Conservation (phyloP, 129 eudicot species). For the Escallonia herrerae region DNA sequence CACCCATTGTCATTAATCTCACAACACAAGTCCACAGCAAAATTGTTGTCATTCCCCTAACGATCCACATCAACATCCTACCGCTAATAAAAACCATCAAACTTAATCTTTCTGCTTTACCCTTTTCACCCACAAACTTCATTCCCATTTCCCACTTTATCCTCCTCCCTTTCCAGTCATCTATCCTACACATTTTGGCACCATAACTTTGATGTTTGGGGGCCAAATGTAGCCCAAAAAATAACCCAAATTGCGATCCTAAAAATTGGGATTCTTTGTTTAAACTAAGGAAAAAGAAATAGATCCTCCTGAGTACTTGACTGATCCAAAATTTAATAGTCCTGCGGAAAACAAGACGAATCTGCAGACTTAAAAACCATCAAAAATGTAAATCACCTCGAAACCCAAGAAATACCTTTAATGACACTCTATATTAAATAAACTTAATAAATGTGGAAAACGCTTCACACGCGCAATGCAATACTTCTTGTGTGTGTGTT, state of each 20-base stretch:
- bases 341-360: slow-evolving; percentile 41
- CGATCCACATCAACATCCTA: slow-evolving; percentile 41
- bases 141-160: slow-evolving; percentile 21
- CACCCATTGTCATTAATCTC: slow-evolving; percentile 49
- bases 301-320: slow-evolving; percentile 1
- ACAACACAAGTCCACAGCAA: slow-evolving; percentile 58
- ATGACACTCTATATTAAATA: background rate
- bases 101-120: slow-evolving; percentile 9
- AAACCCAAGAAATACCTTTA: slow-evolving; percentile 4
- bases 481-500: background rate
- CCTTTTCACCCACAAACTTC: slow-evolving; percentile 21
- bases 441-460: slow-evolving; percentile 1
- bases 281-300: no score
- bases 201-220: slow-evolving; percentile 21
- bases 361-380: slow-evolving; percentile 18
- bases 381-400: slow-evolving; percentile 20
- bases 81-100: slow-evolving; percentile 33
- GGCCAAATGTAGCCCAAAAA: slow-evolving; percentile 3
- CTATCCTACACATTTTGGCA: slow-evolving; percentile 39
- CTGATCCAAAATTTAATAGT: slow-evolving; percentile 23
- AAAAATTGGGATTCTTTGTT: background rate
- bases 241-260: background rate
- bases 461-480: slow-evolving; percentile 7
- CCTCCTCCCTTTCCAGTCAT: slow-evolving; percentile 17
- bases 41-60: slow-evolving; percentile 48